A percentile compares a stretch with the other conserved stretches of the same genome.
Evolutionary conservation across 176 grass and related monocot genomes (phyloP).

Genomic region (Chrysopogon serrulatus): DNA sequence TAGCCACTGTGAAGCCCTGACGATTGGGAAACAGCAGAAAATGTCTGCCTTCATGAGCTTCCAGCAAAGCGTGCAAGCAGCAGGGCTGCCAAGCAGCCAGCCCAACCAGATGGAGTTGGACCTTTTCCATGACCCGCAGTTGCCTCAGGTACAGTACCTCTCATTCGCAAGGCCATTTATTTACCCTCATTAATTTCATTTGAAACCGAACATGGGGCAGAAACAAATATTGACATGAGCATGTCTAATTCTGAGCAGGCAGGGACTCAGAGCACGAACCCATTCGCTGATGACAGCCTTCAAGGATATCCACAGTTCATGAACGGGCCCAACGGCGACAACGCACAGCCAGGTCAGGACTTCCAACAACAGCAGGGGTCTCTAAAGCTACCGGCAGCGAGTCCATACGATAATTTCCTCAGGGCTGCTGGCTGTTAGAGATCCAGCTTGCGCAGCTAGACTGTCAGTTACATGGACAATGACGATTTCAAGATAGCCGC

Average conservation of each 20-base stretch:
- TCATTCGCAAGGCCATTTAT: neutral
- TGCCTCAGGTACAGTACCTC: conserved; percentile 34
- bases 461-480: neutral
- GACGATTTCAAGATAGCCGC: neutral
- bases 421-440: conserved; percentile 75
- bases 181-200: neutral
- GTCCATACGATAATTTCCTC: conserved; percentile 83
- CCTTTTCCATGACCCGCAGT: conserved; percentile 22
- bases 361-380: conserved; percentile 40
- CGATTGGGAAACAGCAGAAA: conserved; percentile 84
- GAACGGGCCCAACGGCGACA: conserved; percentile 3
- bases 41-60: conserved; percentile 78
- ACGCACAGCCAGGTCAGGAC: neutral
- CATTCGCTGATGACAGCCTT: conserved; percentile 55
- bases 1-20: conserved; percentile 74
- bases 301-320: conserved; percentile 26
- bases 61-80: conserved; percentile 30
- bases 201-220: neutral
- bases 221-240: neutral
- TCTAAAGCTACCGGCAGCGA: conserved; percentile 77
- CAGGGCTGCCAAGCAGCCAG: conserved; percentile 3
- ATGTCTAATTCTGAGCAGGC: neutral
- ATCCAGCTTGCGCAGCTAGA: neutral
- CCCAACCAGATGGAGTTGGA: conserved; percentile 28
- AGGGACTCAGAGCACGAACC: conserved; percentile 49